These are phyloP conservation scores for Phytophthora agathidicida DNA, from an alignment of 352 stramenopile species.

Conservation along the genomic window DNA sequence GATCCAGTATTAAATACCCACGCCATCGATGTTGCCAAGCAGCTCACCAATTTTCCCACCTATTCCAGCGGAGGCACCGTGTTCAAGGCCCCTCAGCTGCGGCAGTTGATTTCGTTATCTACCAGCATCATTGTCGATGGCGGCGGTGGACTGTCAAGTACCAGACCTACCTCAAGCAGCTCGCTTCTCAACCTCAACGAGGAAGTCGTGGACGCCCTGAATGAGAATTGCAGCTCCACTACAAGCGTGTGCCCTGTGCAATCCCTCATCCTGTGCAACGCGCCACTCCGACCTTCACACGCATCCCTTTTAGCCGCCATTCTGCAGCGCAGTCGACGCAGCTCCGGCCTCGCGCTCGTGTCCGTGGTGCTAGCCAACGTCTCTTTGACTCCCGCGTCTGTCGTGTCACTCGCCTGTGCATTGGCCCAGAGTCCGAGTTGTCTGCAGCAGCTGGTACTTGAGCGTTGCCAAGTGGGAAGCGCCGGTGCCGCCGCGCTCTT, in stretches of 20 bases:
- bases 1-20: too few relatives aligned
- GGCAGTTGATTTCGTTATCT: conserved; percentile 60
- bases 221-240: conserved; percentile 18
- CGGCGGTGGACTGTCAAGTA: conserved; percentile 17
- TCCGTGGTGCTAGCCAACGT: conserved; percentile 75
- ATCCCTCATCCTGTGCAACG: conserved; percentile 81
- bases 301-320: conserved; percentile 37
- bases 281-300: conserved; percentile 41
- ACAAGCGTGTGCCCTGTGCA: conserved; percentile 38
- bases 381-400: conserved; percentile 33
- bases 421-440: conserved; percentile 54
- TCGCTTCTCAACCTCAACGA: conserved; percentile 42
- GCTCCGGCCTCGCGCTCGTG: conserved; percentile 32
- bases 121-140: conserved; percentile 68
- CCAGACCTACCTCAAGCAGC: not conserved
- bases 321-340: conserved; percentile 38
- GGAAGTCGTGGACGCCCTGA: conserved; percentile 58
- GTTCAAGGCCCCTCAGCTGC: conserved; percentile 51
- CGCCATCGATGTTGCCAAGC: too few relatives aligned
- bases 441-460: conserved; percentile 75
- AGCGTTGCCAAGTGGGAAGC: conserved; percentile 64
- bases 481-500: conserved; percentile 50
- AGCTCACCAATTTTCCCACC: conserved; percentile 6
- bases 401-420: conserved; percentile 52
- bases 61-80: conserved; percentile 45